Evolutionary conservation across 164 flowering plant species (phyloP).

Genomic region (Berberis thunbergii): DNA sequence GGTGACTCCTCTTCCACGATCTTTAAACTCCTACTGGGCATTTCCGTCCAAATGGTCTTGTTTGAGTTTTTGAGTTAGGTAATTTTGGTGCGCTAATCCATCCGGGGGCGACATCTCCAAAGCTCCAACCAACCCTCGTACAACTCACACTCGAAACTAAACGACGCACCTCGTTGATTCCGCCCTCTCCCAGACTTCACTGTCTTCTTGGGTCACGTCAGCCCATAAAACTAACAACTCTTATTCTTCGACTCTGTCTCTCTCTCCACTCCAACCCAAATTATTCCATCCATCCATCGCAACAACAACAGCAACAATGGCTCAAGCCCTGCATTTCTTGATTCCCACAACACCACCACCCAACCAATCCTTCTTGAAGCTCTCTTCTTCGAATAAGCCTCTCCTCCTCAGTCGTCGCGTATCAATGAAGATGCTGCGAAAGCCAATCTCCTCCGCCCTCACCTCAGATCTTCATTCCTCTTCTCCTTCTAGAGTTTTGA

Average conservation of each 20-base stretch:
- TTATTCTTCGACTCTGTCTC: too few relatives aligned
- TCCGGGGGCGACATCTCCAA: too few relatives aligned
- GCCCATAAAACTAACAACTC: too few relatives aligned
- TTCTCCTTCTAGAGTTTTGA: slow-evolving; percentile 1
- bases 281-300: too few relatives aligned
- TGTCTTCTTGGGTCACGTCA: neutral
- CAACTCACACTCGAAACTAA: too few relatives aligned
- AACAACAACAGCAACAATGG: slow-evolving; percentile 9
- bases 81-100: too few relatives aligned
- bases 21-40: too few relatives aligned
- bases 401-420: neutral
- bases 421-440: neutral
- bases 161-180: neutral
- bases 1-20: too few relatives aligned
- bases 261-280: too few relatives aligned
- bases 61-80: too few relatives aligned
- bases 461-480: slow-evolving; percentile 12
- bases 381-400: neutral
- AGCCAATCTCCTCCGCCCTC: slow-evolving; percentile 10
- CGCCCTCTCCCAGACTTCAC: neutral
- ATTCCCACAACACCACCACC: slow-evolving; percentile 8
- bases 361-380: neutral
- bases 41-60: too few relatives aligned
- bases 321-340: slow-evolving; percentile 22
- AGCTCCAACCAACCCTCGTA: too few relatives aligned